Conservation (phyloP, 495 filamentous ascomycete species). For the Cairneyella variabilis region DNA sequence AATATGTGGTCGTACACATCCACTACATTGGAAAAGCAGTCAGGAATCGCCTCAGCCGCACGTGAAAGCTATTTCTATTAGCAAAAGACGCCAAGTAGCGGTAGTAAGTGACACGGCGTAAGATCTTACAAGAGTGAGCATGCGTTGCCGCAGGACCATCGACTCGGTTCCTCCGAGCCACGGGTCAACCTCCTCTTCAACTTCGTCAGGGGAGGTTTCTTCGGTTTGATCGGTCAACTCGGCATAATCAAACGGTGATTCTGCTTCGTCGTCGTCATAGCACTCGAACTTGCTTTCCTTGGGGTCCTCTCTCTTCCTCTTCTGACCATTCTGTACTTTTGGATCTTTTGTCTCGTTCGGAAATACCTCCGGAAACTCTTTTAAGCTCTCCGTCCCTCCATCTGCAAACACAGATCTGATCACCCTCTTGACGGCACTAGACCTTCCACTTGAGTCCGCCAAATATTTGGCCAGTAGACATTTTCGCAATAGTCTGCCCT, state of each 20-base stretch:
- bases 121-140: constrained; percentile 32
- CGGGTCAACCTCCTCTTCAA: constrained; percentile 26
- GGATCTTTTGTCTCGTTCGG: constrained; percentile 38
- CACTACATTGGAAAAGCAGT: constrained; percentile 26
- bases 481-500: no score
- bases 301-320: constrained; percentile 47
- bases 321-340: constrained; percentile 37
- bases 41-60: constrained; percentile 7
- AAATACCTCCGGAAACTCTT: constrained; percentile 46
- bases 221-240: constrained; percentile 6
- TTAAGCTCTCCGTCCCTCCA: constrained; percentile 31
- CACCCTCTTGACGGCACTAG: constrained; percentile 36
- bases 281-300: constrained; percentile 39
- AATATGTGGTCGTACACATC: constrained; percentile 32
- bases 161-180: constrained; percentile 39
- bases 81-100: no score
- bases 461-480: constrained; percentile 24
- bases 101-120: no score
- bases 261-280: constrained; percentile 23
- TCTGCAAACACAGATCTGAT: constrained; percentile 40
- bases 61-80: constrained; percentile 18
- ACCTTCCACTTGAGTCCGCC: constrained; percentile 20
- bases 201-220: constrained; percentile 21
- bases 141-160: constrained; percentile 34
- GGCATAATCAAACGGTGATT: constrained; percentile 13